Evolutionary conservation across 2,329 filamentous ascomycete species (phyloP).

Genomic region (Didymella glomerata): DNA sequence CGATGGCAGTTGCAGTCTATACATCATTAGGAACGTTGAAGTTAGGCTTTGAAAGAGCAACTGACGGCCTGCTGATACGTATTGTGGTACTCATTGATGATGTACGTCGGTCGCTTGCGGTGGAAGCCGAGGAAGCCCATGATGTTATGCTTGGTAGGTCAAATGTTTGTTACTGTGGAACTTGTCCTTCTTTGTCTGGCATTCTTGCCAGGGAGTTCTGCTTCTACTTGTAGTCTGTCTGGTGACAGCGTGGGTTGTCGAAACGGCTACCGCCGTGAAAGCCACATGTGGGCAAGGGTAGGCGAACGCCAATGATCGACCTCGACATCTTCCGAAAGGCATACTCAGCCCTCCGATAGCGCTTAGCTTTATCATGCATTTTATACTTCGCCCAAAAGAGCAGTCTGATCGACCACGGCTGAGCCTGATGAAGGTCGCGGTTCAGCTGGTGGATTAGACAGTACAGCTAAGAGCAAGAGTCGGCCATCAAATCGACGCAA

Average conservation of each 20-base stretch:
- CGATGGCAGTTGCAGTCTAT: background rate
- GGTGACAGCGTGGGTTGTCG: background rate
- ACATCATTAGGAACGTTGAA: too few relatives aligned
- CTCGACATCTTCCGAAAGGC: background rate
- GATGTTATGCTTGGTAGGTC: background rate
- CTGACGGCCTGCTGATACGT: background rate
- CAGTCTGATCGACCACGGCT: background rate
- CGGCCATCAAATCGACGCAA: background rate
- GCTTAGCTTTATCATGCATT: background rate
- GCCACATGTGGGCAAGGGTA: slow-evolving; percentile 9
- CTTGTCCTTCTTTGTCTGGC: too few relatives aligned
- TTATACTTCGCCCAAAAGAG: background rate
- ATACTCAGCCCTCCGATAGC: background rate
- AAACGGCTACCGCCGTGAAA: slow-evolving; percentile 11
- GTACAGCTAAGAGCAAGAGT: background rate
- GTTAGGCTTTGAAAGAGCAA: background rate
- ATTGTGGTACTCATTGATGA: background rate
- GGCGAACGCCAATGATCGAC: slow-evolving; percentile 16
- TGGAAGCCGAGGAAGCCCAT: background rate
- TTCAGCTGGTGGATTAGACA: background rate
- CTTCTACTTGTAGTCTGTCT: background rate
- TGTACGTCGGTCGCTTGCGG: background rate
- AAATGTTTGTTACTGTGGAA: background rate
- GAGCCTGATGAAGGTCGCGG: background rate
- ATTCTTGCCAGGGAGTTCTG: too few relatives aligned